Evolutionary conservation across 2,329 filamentous ascomycete species (phyloP), one percentile per base, ranked within the genome.

Genomic region (Pseudocercospora fijiensis): DNA sequence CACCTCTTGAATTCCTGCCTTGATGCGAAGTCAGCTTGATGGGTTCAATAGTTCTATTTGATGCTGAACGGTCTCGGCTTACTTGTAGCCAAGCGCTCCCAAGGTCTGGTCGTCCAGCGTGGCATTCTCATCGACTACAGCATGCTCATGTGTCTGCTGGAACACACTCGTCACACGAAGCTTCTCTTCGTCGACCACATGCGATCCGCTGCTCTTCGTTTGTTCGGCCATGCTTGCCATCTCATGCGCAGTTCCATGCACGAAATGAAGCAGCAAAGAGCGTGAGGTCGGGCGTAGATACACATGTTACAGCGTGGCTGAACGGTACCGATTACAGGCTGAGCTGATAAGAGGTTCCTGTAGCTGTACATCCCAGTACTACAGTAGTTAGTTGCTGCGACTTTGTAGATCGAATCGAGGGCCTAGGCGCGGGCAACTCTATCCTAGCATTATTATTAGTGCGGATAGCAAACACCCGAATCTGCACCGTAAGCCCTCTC

Each of bases 71-170:
- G 11, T 24, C 27, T 13, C 3, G 2, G 60, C 52, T 49, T 27
- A 67, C 67, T 70, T 71, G 65, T 70, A 71, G 11, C 68, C 69
- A 28, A 71, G 52, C 13, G 63, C 64, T 5, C 57, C 62, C 33
- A 70, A 27, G 2, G 67, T 63, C 43, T 64, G 53, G 49, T 69
- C 67, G n/a, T 69, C 67, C 8, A 60, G 61, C 13, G 63, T 63
- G 13, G 65, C 57, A 41, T 65, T 52, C 2, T 68, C 64, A 55
- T 68, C 61, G 27, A 69, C 43, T 10, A 69, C 30, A 10, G 66
- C 67, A 49, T 66, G 64, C 27, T 67, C 66, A 30, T 68, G 63
- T 18, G 57, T 62, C 58, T 52, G 60, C 26, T 65, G 45, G 37
- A 69, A 64, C 26, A 69, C 53, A 22, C 66, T 68, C 11, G 67